Percentiles rank a stretch among this genome's conserved stretches.
phyloP scores from a whole-genome alignment of 768 basidiomycete species.

The Mrakia blollopis region DNA sequence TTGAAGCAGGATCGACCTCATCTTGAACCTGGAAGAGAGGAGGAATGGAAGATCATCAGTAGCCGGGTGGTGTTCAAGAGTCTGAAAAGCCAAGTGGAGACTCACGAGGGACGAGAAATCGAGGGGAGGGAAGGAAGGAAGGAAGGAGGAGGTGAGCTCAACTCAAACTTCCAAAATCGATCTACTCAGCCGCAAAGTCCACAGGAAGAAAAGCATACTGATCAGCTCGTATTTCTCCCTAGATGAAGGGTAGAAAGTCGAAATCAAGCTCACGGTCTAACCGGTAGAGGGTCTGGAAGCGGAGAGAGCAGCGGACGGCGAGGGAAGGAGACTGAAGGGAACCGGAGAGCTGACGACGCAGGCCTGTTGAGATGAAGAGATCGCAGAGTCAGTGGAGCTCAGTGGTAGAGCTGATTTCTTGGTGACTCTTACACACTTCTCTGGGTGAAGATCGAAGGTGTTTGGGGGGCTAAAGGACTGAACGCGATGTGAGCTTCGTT shows the following conservation, averaged over 20 bases:
- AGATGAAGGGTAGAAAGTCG: neutral
- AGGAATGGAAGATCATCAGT: neutral
- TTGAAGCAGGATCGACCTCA: neutral
- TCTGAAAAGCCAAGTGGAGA: neutral
- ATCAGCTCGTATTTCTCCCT: too few relatives aligned
- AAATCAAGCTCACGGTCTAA: neutral
- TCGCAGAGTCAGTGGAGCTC: too few relatives aligned
- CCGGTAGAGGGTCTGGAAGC: neutral
- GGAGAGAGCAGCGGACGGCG: neutral
- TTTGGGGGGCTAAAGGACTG: too few relatives aligned
- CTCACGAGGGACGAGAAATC: neutral
- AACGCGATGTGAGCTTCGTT: too few relatives aligned
- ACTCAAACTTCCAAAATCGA: neutral
- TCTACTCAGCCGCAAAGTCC: neutral
- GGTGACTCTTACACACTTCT: too few relatives aligned
- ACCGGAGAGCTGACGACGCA: too few relatives aligned
- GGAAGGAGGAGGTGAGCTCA: neutral
- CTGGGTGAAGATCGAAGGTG: too few relatives aligned
- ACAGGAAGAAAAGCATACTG: neutral
- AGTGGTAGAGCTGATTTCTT: too few relatives aligned
- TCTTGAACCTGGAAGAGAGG: neutral
- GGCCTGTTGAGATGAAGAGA: too few relatives aligned
- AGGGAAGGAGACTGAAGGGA: neutral
- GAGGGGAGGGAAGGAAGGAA: neutral
- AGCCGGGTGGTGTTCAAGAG: neutral